Evolutionary conservation across 495 filamentous ascomycete genomes (phyloP).

Genomic region (Thozetella sp.): DNA sequence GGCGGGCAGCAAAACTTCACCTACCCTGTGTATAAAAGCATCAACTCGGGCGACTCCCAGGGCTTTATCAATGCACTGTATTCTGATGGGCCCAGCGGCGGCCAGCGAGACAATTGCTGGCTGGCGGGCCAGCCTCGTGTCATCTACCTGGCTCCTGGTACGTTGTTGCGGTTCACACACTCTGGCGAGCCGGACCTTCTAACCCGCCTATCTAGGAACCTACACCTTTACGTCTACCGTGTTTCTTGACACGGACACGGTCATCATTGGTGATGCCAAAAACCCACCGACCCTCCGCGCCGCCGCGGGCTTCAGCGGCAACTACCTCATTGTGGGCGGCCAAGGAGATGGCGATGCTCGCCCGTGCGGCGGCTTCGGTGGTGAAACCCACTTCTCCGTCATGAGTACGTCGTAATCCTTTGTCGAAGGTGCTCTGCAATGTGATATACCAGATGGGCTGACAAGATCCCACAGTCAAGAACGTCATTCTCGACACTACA

Average conservation of each 20-base stretch:
- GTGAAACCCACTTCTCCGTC: constrained; percentile 9
- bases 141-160: constrained; percentile 5
- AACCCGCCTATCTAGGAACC: constrained; percentile 64
- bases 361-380: constrained; percentile 6
- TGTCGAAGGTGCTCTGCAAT: background rate
- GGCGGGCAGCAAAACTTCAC: constrained; percentile 13
- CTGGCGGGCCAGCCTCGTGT: constrained; percentile 44
- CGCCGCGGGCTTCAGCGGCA: constrained; percentile 40
- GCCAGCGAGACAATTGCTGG: constrained; percentile 29
- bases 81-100: constrained; percentile 25
- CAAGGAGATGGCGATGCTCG: constrained; percentile 31
- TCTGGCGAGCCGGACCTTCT: background rate
- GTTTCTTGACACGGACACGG: constrained; percentile 56
- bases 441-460: constrained; percentile 16
- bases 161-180: background rate
- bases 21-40: constrained; percentile 33
- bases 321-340: constrained; percentile 41
- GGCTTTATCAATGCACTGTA: constrained; percentile 33
- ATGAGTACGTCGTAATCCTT: constrained; percentile 2
- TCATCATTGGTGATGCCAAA: constrained; percentile 69
- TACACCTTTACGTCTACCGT: constrained; percentile 62
- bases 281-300: constrained; percentile 65
- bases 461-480: constrained; percentile 49
- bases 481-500: constrained; percentile 70
- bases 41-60: constrained; percentile 33